Evolutionary conservation across 768 basidiomycete species (phyloP).

Genomic region (Pilatotrama ljubarskyi): DNA sequence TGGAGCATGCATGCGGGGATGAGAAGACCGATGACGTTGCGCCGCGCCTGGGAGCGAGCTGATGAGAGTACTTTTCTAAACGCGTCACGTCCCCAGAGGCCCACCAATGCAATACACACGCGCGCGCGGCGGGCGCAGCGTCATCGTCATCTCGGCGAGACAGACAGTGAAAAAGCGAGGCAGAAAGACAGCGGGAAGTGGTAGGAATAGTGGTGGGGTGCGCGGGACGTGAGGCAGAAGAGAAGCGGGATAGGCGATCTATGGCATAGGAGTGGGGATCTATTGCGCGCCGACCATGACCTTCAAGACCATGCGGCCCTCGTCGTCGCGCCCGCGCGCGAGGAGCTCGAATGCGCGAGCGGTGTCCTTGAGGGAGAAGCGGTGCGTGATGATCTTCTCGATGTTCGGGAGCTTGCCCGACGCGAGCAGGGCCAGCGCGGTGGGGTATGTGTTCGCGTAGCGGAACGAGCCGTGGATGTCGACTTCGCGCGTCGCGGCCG

Average conservation of each 20-base stretch:
- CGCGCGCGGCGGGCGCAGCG: conserved; percentile 12
- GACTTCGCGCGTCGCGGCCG: conserved; percentile 84
- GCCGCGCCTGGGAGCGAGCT: conserved; percentile 10
- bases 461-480: conserved; percentile 92
- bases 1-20: not conserved
- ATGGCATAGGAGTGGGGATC: not conserved
- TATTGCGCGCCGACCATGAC: conserved; percentile 63
- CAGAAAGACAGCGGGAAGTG: not conserved
- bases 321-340: conserved; percentile 71
- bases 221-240: not conserved
- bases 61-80: conserved; percentile 14
- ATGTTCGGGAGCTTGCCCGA: conserved; percentile 65
- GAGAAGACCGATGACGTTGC: conserved; percentile 10
- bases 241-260: conserved; percentile 1
- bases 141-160: conserved; percentile 1
- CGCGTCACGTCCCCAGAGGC: not conserved
- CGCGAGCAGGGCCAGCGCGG: conserved; percentile 70
- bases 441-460: conserved; percentile 87
- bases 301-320: conserved; percentile 85
- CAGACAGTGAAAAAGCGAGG: not conserved
- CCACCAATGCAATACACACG: not conserved
- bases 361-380: conserved; percentile 63
- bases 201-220: not conserved
- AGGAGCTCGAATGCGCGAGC: conserved; percentile 82
- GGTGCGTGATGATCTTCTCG: conserved; percentile 79